Evolutionary conservation across 192 early-diverging fungal species (phyloP).

Genomic region (Backusella tarrabulga): DNA sequence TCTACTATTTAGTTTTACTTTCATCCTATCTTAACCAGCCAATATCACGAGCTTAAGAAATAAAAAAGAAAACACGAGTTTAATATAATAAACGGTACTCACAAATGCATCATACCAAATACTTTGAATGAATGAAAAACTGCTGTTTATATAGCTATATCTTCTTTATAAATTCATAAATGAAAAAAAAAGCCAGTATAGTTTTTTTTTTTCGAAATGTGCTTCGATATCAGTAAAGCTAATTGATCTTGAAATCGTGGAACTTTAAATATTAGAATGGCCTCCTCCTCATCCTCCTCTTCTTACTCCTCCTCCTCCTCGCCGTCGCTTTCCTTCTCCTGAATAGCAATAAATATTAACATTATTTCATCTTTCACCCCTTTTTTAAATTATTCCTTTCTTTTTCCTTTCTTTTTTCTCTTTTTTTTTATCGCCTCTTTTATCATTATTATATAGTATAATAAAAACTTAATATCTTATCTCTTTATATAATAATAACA

Average conservation of each 20-base stretch:
- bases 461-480: neutral
- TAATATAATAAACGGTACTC: neutral
- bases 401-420: neutral
- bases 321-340: neutral
- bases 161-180: neutral
- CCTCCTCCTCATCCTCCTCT: neutral
- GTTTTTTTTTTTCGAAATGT: neutral
- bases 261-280: conserved; percentile 5
- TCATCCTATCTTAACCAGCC: neutral
- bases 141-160: neutral
- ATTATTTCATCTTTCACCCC: neutral
- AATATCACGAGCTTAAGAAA: neutral
- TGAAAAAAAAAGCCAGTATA: neutral
- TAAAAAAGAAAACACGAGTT: neutral
- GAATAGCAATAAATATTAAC: neutral
- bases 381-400: neutral
- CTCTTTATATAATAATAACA: neutral
- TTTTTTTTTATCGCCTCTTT: neutral
- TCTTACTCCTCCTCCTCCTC: neutral
- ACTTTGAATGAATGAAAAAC: neutral
- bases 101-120: neutral
- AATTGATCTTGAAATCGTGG: neutral
- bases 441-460: neutral
- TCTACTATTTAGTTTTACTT: conserved; percentile 5
- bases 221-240: neutral